phyloP scores from a whole-genome alignment of 345 rosid genomes.

The Eucalyptus rudis region DNA sequence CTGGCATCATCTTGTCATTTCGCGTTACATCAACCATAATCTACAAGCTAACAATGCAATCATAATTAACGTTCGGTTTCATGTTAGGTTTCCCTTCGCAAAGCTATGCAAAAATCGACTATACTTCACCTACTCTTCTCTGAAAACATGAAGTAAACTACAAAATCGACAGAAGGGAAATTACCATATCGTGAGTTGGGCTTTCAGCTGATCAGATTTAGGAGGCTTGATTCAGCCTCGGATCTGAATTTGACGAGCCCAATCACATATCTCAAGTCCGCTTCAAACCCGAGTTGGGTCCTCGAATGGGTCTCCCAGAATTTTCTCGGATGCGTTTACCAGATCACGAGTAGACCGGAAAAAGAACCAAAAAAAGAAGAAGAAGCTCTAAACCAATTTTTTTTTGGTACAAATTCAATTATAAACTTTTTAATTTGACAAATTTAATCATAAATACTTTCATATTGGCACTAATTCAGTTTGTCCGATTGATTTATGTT shows the following conservation, averaged over 20 bases:
- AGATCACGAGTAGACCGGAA: neutral
- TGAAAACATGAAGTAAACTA: neutral
- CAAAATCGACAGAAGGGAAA: neutral
- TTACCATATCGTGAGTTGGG: neutral
- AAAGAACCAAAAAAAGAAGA: no score
- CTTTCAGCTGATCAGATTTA: neutral
- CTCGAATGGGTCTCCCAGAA: neutral
- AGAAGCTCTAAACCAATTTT: no score
- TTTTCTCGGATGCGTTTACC: neutral
- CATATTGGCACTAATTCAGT: no score
- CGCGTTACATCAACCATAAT: neutral
- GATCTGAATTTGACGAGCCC: neutral
- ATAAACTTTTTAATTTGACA: no score
- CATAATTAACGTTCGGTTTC: neutral
- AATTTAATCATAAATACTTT: no score
- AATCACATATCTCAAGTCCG: neutral
- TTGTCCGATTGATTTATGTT: neutral
- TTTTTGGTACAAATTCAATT: no score
- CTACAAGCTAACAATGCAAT: neutral
- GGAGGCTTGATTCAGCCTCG: neutral
- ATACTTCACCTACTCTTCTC: neutral
- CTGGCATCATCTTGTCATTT: neutral
- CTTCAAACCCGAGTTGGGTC: neutral
- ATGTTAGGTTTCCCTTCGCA: neutral
- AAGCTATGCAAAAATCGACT: neutral